Evolutionary conservation across 108 stramenopile genomes (phyloP).

Genomic region (Parmales sp.): DNA sequence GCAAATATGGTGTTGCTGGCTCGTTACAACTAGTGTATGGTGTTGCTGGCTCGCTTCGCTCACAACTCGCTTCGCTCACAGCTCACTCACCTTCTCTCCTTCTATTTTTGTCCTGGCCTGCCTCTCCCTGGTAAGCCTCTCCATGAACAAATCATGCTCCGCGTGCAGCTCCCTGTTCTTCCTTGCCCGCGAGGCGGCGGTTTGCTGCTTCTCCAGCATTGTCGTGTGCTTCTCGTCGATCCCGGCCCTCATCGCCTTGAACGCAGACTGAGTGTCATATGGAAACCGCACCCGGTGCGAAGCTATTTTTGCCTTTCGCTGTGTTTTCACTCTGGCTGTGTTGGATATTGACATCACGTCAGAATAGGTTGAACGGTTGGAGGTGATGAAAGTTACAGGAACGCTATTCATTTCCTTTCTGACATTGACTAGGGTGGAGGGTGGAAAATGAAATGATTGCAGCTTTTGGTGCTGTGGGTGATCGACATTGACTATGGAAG

Average conservation of each 20-base stretch:
- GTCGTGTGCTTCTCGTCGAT: constrained; percentile 9
- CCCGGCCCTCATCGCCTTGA: background rate
- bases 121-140: background rate
- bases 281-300: background rate
- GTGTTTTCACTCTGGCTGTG: background rate
- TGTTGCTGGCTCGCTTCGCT: background rate
- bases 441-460: too few relatives aligned
- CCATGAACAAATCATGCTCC: background rate
- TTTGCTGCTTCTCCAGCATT: background rate
- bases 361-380: background rate
- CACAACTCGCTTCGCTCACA: background rate
- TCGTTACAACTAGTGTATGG: background rate
- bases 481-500: too few relatives aligned
- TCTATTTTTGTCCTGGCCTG: background rate
- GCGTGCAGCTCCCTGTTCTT: background rate
- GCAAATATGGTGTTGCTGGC: too few relatives aligned
- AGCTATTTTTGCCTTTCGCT: background rate
- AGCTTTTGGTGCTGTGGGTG: too few relatives aligned
- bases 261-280: background rate
- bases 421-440: too few relatives aligned
- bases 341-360: constrained; percentile 6
- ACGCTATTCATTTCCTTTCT: too few relatives aligned
- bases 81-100: background rate
- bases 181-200: background rate
- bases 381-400: constrained; percentile 2